A percentile compares a stretch with the other conserved stretches of the same genome.
Evolutionary conservation across 257 asterid species (phyloP).

Genomic region (Solanum corneliomulleri): DNA sequence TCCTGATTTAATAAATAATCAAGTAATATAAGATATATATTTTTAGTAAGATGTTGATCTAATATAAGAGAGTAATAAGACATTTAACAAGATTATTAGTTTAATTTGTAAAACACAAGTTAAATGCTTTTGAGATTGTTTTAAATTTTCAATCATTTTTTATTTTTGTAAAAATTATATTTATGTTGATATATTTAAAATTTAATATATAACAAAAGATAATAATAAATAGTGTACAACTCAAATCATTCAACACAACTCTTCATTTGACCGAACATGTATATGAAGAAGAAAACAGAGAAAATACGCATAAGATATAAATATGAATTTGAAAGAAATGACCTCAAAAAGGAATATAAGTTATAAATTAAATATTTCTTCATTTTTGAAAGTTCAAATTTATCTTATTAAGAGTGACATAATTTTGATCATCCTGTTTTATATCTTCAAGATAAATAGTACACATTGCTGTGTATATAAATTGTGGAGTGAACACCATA

Average conservation of each 20-base stretch:
- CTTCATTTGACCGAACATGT: neutral
- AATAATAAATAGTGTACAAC: neutral
- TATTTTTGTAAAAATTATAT: neutral
- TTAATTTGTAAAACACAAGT: neutral
- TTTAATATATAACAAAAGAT: neutral
- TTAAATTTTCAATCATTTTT: neutral
- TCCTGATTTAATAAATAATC: neutral
- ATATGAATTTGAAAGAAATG: neutral
- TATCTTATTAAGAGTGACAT: neutral
- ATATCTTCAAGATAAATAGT: neutral
- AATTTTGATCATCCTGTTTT: neutral
- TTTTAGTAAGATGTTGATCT: neutral
- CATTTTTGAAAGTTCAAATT: neutral
- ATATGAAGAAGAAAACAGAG: neutral
- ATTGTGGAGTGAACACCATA: neutral
- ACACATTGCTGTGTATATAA: neutral
- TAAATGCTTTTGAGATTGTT: neutral
- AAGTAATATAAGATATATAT: too few relatives aligned
- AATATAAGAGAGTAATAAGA: neutral
- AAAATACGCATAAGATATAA: neutral
- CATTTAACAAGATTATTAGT: neutral
- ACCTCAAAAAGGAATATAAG: neutral
- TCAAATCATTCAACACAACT: neutral
- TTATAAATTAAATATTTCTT: neutral
- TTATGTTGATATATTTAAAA: neutral